Percentiles rank a stretch among this genome's conserved stretches.
phyloP scores from a whole-genome alignment of 257 asterid species.

The Rehmannia glutinosa region DNA sequence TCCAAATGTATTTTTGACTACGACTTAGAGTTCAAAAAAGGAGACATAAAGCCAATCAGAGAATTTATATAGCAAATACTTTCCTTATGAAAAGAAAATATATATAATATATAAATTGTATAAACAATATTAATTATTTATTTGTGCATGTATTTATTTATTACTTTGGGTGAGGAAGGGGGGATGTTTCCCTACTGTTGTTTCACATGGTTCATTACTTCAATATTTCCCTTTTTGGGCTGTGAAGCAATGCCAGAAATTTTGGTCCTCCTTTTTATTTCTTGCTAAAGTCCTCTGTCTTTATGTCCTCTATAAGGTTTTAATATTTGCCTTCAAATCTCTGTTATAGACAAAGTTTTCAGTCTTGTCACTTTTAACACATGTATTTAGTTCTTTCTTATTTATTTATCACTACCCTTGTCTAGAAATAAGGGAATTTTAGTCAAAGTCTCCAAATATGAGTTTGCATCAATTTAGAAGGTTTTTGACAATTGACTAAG shows the following conservation, averaged over 20 bases:
- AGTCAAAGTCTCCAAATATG: too few relatives aligned
- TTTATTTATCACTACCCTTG: too few relatives aligned
- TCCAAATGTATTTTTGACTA: constrained; percentile 15
- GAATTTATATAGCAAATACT: constrained; percentile 28
- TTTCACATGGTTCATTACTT: constrained; percentile 30
- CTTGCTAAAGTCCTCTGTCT: constrained; percentile 30
- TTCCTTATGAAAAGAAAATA: constrained; percentile 15
- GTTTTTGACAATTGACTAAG: too few relatives aligned
- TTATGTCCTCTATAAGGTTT: constrained; percentile 8
- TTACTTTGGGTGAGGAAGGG: not conserved
- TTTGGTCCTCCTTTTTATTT: constrained; percentile 11
- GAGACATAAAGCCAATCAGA: constrained; percentile 14
- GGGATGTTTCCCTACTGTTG: constrained; percentile 20
- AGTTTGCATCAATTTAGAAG: too few relatives aligned
- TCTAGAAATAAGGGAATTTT: too few relatives aligned
- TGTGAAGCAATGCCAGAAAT: constrained; percentile 19
- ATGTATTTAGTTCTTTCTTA: not conserved
- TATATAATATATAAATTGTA: not conserved
- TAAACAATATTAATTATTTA: not conserved
- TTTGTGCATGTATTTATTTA: not conserved
- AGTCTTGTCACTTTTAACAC: not conserved
- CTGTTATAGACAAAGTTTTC: not conserved
- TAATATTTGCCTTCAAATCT: constrained; percentile 12
- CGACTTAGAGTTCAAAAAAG: constrained; percentile 5
- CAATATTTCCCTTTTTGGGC: constrained; percentile 17